A percentile compares a stretch with the other conserved stretches of the same genome.
These are phyloP conservation scores for Cryphonectria parasitica DNA, from an alignment of 2,329 filamentous ascomycete species.

Conservation along the genomic window DNA sequence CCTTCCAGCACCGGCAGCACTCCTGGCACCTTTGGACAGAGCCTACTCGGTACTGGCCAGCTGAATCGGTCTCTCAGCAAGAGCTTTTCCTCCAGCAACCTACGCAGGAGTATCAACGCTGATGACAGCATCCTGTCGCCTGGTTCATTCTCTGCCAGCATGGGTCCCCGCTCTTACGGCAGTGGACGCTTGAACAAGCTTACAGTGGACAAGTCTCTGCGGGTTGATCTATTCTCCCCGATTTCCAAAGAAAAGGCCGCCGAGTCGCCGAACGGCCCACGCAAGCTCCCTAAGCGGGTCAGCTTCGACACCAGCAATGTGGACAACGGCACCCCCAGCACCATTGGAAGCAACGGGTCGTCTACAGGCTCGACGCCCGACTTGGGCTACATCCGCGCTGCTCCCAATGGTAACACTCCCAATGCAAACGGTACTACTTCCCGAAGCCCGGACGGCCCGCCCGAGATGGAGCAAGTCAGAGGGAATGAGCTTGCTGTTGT, in stretches of 20 bases:
- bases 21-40: slow-evolving; percentile 68
- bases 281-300: slow-evolving; percentile 79
- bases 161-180: slow-evolving; percentile 66
- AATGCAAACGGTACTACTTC: slow-evolving; percentile 49
- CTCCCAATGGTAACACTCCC: slow-evolving; percentile 47
- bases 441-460: slow-evolving; percentile 29
- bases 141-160: slow-evolving; percentile 77
- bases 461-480: slow-evolving; percentile 72
- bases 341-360: slow-evolving; percentile 45
- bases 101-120: slow-evolving; percentile 78
- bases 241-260: slow-evolving; percentile 52
- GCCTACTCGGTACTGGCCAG: slow-evolving; percentile 66
- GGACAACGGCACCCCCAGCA: slow-evolving; percentile 45
- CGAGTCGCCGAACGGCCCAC: slow-evolving; percentile 48
- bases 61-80: slow-evolving; percentile 76
- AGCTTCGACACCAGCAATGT: slow-evolving; percentile 79
- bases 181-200: slow-evolving; percentile 81
- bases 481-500: slow-evolving; percentile 80
- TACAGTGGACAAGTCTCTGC: slow-evolving; percentile 86
- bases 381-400: slow-evolving; percentile 63
- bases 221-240: slow-evolving; percentile 70
- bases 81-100: slow-evolving; percentile 85
- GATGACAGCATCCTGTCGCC: slow-evolving; percentile 87
- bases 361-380: slow-evolving; percentile 54
- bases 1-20: slow-evolving; percentile 70